A percentile compares a stretch with the other conserved stretches of the same genome.
These are phyloP conservation scores for Phaseolus coccineus DNA, from an alignment of 331 rosid species.

Conservation along the genomic window DNA sequence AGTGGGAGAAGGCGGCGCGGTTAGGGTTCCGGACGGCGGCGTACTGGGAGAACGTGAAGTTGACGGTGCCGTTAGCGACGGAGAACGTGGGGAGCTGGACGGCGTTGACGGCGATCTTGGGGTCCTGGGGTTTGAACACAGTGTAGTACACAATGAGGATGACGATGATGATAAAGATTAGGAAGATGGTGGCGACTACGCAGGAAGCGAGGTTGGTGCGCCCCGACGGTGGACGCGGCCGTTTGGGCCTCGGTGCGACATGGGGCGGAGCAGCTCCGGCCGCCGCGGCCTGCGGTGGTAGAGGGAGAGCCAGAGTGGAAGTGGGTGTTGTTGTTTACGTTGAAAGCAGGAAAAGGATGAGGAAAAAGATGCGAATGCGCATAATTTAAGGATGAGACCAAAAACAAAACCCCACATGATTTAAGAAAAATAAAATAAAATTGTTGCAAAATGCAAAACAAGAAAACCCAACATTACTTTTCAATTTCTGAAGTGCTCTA, in stretches of 20 bases:
- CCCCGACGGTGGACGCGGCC: constrained; percentile 72
- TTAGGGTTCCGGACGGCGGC: constrained; percentile 84
- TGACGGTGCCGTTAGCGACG: constrained; percentile 74
- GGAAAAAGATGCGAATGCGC: not conserved
- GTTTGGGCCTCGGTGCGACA: constrained; percentile 46
- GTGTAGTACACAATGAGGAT: constrained; percentile 79
- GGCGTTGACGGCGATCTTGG: constrained; percentile 79
- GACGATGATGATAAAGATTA: constrained; percentile 74
- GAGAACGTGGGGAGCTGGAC: constrained; percentile 90
- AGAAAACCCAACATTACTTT: too few species aligned
- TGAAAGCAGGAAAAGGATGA: constrained; percentile 2
- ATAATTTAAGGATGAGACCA: not conserved
- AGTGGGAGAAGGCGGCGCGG: constrained; percentile 81
- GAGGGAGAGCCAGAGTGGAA: constrained; percentile 16
- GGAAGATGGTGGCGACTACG: constrained; percentile 85
- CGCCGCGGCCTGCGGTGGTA: constrained; percentile 29
- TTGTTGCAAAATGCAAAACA: not conserved
- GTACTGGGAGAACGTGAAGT: constrained; percentile 88
- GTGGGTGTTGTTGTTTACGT: not conserved
- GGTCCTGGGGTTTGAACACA: constrained; percentile 89
- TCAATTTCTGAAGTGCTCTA: too few species aligned
- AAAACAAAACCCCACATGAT: constrained; percentile 30
- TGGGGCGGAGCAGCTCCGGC: not conserved
- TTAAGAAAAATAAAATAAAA: not conserved
- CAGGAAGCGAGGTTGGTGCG: constrained; percentile 91